Evolutionary conservation across 164 flowering plant species (phyloP), one percentile per base, ranked within the genome.

Genomic region (Macadamia integrifolia): DNA sequence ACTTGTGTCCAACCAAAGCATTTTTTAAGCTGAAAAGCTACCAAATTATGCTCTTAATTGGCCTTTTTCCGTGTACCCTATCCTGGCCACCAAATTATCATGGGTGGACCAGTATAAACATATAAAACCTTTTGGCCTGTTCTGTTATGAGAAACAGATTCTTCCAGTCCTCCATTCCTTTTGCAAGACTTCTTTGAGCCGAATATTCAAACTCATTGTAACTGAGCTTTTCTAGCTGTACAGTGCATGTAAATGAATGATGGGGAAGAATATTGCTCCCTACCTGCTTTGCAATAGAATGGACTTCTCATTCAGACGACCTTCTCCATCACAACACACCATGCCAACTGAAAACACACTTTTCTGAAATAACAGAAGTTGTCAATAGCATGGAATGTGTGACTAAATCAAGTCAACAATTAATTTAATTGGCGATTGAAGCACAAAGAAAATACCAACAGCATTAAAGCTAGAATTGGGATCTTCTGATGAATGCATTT

Each of bases 321-420:
- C 99, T 79, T 92, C 98, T 72, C 88, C 98, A 76, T 95, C 97
- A 70, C 97, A 92, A 75, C 88, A 88, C 61, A 95, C 82, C 98
- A 95, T 95, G 66, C 99, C 99, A 72, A 88, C 92, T 49, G 93
- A 80, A 79, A 92, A 85, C 14, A 84, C 64, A 74, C 85, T 87
- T 81, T 83, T 87, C 99, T 95, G 86, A 67, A 77, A 78, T 52
- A 71, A 58, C 13, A 62, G 23, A 31, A 62, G 64, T 60, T 60
- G 62, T 71, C 11, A 70, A 44, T 48, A 57, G 31, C 32, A 49
- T 29, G 58, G 18, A 5, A 49, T 65, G 32, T 43, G 28, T n/a
- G 15, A 10, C 43, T 5, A 60, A 52, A 17, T 44, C 32, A 71
- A 8, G 30, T 40, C 50, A 58, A 14, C 42, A 64, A 40, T 43